Evolutionary conservation across 768 basidiomycete genomes (phyloP), one percentile per base, ranked within the genome.

Genomic region (Boletus speciosus): DNA sequence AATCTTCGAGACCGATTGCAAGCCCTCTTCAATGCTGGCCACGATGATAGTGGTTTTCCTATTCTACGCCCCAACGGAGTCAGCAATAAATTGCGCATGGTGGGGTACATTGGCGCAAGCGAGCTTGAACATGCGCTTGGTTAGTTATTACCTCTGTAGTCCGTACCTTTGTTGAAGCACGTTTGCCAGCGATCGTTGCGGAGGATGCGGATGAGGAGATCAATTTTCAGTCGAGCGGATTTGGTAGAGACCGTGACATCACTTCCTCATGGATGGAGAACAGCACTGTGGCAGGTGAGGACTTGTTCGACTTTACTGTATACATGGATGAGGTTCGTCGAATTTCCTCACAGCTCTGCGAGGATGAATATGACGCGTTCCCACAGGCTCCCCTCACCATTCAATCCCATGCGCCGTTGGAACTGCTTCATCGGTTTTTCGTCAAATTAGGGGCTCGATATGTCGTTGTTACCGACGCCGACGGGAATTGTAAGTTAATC

Each of bases 91-190:
- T 60, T 78, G 62, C 80, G 90, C 37, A 80, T 97, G 77, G 79
- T 91, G 36, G 97, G 94, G 7, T 95, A 95, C 67, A 88, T 98
- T 55, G 93, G 93, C 0, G 82, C 85, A 29, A 95, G 87, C 62
- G 97, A 99, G 71, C 81, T 99, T 14, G 93, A 97, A 64, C 93
- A 98, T 70, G 94, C 92, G 6, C 74, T 99, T 5, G 81, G 90
- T 93, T 69, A 50, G 85, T 77, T 19, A 21, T 47, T 35, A 21
- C 29, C 50, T 29, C 40, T 25, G n/a, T 51, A 12, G 23, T 46
- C 12, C 29, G 6, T 47, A 12, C 12, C 7, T 29, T 25, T 43
- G 12, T n/a, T 55, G 42, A 56, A 41, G 47, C 43, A 9, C 8
- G 5, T 52, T 38, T 44, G 49, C n/a, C 60, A 92, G 89, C 79